phyloP scores from a whole-genome alignment of 441 rosid genomes.

The Adansonia gregorii region DNA sequence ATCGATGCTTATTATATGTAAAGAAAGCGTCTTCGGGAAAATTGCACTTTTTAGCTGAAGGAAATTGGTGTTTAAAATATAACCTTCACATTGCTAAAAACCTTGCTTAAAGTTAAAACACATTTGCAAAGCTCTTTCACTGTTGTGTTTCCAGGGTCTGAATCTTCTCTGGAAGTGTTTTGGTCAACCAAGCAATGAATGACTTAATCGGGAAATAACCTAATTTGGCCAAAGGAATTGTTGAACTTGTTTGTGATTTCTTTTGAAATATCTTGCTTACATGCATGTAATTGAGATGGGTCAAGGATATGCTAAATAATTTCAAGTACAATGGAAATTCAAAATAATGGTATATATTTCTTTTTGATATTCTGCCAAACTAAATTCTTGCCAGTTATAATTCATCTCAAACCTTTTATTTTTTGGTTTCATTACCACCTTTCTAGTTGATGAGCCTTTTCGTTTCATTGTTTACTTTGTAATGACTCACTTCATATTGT shows the following conservation, averaged over 20 bases:
- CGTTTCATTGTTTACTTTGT: constrained; percentile 21
- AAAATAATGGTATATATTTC: neutral
- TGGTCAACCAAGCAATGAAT: constrained; percentile 14
- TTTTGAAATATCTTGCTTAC: constrained; percentile 6
- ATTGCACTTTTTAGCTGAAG: constrained; percentile 3
- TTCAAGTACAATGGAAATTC: neutral
- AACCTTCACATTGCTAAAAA: neutral
- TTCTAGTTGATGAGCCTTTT: neutral
- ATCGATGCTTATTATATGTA: neutral
- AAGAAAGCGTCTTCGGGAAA: neutral
- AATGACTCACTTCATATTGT: constrained; percentile 26
- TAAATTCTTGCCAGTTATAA: constrained; percentile 15
- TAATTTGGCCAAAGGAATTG: neutral
- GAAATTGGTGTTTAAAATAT: neutral
- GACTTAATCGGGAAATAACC: neutral
- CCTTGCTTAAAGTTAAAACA: neutral
- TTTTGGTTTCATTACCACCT: neutral
- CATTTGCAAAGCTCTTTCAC: neutral
- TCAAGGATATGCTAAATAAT: neutral
- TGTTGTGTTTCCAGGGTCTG: neutral
- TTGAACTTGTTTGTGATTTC: neutral
- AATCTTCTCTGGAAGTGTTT: neutral
- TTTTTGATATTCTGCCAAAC: constrained; percentile 24
- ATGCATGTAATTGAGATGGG: neutral
- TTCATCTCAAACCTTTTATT: neutral